These are phyloP conservation scores for Wickerhamomyces hampshirensis DNA, from an alignment of 805 yeast genomes.

Conservation along the genomic window DNA sequence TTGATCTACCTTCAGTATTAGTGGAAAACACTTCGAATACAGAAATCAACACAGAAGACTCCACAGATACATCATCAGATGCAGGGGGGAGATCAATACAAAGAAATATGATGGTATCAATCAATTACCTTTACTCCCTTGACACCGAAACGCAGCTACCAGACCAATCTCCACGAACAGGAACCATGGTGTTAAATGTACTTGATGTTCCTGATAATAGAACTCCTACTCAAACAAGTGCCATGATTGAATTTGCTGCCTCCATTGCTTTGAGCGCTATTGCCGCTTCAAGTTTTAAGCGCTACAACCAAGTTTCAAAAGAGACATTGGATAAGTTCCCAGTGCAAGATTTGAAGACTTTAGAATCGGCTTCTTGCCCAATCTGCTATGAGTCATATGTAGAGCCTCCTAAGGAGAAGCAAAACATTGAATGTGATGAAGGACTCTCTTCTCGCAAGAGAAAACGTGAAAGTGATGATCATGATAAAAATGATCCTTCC, in stretches of 20 bases:
- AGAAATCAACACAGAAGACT: slow-evolving; percentile 1
- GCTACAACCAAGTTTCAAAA: slow-evolving; percentile 41
- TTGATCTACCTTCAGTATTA: slow-evolving; percentile 11
- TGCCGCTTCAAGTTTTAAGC: slow-evolving; percentile 36
- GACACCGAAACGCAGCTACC: slow-evolving; percentile 2
- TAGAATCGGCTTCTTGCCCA: slow-evolving; percentile 43
- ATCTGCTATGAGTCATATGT: slow-evolving; percentile 56
- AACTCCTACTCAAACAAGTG: slow-evolving; percentile 50
- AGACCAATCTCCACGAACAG: slow-evolving; percentile 32
- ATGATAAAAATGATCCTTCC: slow-evolving; percentile 5
- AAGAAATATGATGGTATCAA: slow-evolving; percentile 36
- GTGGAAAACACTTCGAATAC: slow-evolving; percentile 1
- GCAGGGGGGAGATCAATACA: slow-evolving; percentile 6
- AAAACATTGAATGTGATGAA: slow-evolving; percentile 23
- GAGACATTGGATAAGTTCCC: slow-evolving; percentile 50
- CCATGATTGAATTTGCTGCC: slow-evolving; percentile 61
- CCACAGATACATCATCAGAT: slow-evolving; percentile 2
- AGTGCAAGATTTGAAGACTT: slow-evolving; percentile 26
- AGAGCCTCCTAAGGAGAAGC: slow-evolving; percentile 20
- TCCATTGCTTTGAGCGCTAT: slow-evolving; percentile 65
- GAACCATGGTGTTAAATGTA: slow-evolving; percentile 57
- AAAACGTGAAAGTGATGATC: slow-evolving; percentile 19
- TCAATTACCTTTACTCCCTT: slow-evolving; percentile 31
- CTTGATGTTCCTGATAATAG: slow-evolving; percentile 63
- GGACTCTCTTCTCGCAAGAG: slow-evolving; percentile 19